Base-by-base conservation (phyloP, 2,329 filamentous ascomycete genomes). In the Phoma sp. region DNA sequence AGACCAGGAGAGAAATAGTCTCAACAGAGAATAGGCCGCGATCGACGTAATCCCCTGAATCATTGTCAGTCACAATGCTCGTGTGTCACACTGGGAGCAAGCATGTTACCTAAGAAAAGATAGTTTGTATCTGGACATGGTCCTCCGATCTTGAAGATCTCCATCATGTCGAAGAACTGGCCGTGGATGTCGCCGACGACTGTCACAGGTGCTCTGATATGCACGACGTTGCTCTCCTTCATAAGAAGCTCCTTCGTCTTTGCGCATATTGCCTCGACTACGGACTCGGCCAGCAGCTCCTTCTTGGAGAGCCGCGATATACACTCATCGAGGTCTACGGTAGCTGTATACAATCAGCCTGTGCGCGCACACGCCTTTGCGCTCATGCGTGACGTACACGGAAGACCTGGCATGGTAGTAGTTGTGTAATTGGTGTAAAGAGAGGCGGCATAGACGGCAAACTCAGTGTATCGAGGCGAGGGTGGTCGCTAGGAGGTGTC, bases 201-300 rank as follows among this genome's bases (percentile, higher is more conserved):
- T 15, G 95, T 99, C 55, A 99, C 92, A 2, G 95, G 95, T 29
- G 95, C 93, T 68, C 88, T 87, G 60, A 99, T 96, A 76, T 99
- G 95, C 57, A 99, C 95, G 60, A 99, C 95, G 79, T 99, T 99
- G 85, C 94, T 98, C 86, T 99, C 95, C 74, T 96, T 94, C 95
- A 99, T 99, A 67, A 99, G 85, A 67, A 99, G 84, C 81, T 99
- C 95, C 75, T 99, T 99, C 21, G 96, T 95, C 78, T 99, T 99
- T 77, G 95, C 93, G 81, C 95, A 99, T 86, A 99, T 94, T 71
- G 95, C 95, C 81, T 99, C 95, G 77, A 99, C 94, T 64, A 99
- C 93, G 37, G 94, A 96, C 79, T 99, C 95, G 70, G 95, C 93
- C 55, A 99, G 86, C 57, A 99, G 86, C 77, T 98, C 95, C 76